Evolutionary conservation across 345 rosid genomes (phyloP), one percentile per base, ranked within the genome.

Genomic region (Firmiana major): DNA sequence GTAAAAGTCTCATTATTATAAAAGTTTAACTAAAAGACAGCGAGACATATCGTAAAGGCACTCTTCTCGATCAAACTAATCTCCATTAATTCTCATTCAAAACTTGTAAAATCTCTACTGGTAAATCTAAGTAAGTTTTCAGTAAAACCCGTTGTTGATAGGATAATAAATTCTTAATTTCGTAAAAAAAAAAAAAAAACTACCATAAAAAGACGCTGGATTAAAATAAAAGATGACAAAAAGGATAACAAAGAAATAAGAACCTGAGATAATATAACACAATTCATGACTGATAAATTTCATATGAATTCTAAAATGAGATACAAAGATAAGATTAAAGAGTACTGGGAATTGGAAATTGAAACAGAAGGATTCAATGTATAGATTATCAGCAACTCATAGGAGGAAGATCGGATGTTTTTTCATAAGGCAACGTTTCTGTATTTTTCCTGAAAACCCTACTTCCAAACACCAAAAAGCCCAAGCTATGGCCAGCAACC

Each of bases 391-490:
- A 82, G 75, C 87, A 82, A 57, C 75, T 71, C 83, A 77, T 74
- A 6, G 80, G 67, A 46, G 86, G 84, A 36, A 76, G 80, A 15
- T 82, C 72, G 8, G 79, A 57, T 19, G 36, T 15, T 28, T 58
- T 75, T 17, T 72, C 71, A 60, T 60, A 60, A 1, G 24, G 34
- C 40, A 5, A 58, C 19, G 22, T 22, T 26, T 42, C 80, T 3
- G 63, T 51, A 31, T 16, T 17, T 49, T 62, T 75, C 75, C 69
- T 49, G 65, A 83, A 80, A 48, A 75, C 78, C 76, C 80, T 76
- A 71, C 83, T 84, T 0, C 85, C 83, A 34, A 87, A 85, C n/a
- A 83, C 6, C 0, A 87, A 63, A 77, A 88, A 86, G 5, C 90
- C 90, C 8, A 88, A 34, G 34, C 80, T 53, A 66, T 84, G 88